phyloP scores from a whole-genome alignment of 331 rosid genomes.

The Rhamnella rubrinervis region DNA sequence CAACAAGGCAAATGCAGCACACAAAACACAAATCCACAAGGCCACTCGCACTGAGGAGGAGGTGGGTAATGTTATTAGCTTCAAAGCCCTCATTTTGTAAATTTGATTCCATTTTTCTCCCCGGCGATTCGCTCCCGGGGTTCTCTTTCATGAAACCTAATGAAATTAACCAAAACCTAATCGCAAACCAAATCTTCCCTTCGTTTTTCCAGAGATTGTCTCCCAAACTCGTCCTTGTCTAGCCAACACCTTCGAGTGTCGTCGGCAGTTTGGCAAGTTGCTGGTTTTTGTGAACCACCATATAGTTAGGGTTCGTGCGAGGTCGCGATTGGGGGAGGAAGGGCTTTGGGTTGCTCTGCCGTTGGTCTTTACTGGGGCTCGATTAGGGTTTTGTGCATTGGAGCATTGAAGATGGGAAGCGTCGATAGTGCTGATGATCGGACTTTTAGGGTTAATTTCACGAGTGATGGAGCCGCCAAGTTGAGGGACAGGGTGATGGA shows the following conservation, averaged over 20 bases:
- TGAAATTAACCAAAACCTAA: neutral
- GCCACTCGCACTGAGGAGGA: too few species aligned
- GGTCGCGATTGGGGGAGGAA: conserved; percentile 17
- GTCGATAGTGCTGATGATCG: conserved; percentile 66
- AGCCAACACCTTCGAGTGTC: neutral
- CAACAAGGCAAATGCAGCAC: too few species aligned
- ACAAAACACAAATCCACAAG: too few species aligned
- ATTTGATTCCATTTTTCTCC: neutral
- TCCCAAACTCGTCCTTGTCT: neutral
- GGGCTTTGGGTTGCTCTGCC: neutral
- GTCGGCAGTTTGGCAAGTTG: conserved; percentile 11
- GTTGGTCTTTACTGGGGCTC: neutral
- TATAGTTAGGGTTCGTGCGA: conserved; percentile 13
- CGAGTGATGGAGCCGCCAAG: conserved; percentile 52
- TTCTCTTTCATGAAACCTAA: neutral
- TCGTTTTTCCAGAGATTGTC: conserved; percentile 12
- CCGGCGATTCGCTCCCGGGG: neutral
- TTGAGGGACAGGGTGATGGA: conserved; percentile 63
- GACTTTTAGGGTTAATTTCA: conserved; percentile 53
- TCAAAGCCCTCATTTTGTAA: neutral
- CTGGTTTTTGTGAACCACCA: neutral
- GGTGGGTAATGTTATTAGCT: neutral
- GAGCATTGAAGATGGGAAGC: conserved; percentile 60
- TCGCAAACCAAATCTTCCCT: neutral
- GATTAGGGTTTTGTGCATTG: conserved; percentile 50